Evolutionary conservation across 2,329 filamentous ascomycete genomes (phyloP).

Genomic region (Bipolaris bicolor): DNA sequence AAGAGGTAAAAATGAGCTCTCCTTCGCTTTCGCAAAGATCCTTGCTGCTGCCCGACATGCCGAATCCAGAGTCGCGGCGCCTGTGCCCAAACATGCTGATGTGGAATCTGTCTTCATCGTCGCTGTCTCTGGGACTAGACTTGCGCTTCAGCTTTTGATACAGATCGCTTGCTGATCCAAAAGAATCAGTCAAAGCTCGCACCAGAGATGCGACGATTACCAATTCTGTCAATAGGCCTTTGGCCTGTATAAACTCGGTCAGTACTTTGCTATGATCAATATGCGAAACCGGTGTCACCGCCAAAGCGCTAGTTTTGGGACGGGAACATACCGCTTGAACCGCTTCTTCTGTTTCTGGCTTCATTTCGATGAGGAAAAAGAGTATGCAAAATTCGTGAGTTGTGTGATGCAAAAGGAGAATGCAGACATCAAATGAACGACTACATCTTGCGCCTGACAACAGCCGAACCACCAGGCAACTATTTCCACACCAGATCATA

Average conservation of each 20-base stretch:
- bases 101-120: conserved; percentile 18
- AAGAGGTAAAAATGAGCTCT: conserved; percentile 35
- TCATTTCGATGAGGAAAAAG: conserved; percentile 15
- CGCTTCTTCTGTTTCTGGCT: conserved; percentile 24
- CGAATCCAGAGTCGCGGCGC: conserved; percentile 27
- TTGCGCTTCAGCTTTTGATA: conserved; percentile 41
- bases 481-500: conserved; percentile 14
- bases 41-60: conserved; percentile 20
- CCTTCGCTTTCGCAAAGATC: conserved; percentile 37
- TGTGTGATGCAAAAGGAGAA: not conserved
- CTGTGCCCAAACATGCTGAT: conserved; percentile 5
- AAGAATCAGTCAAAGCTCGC: conserved; percentile 35
- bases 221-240: conserved; percentile 32
- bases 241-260: conserved; percentile 26
- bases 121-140: conserved; percentile 17
- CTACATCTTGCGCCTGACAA: conserved; percentile 3
- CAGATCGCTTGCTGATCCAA: conserved; percentile 39
- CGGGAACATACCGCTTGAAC: conserved; percentile 20
- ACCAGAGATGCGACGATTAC: conserved; percentile 42
- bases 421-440: conserved; percentile 1
- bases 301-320: not conserved
- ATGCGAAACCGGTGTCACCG: not conserved
- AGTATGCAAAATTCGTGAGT: not conserved
- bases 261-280: not conserved
- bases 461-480: conserved; percentile 15